Evolutionary conservation across 257 asterid genomes (phyloP).

Genomic region (Nicotiana tabacum): DNA sequence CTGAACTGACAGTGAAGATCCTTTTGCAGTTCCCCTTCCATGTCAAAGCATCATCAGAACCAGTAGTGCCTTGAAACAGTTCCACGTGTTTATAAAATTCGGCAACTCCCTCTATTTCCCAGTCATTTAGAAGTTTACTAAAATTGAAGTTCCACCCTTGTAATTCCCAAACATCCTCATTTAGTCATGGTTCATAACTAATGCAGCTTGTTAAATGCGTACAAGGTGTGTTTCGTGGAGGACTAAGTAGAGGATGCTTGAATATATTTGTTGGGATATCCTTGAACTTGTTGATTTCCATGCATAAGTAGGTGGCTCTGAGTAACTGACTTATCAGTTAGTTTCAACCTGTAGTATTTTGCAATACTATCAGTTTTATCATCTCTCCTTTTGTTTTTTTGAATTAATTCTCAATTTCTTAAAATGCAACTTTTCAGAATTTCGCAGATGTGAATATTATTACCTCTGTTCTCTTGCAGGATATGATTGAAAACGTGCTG

Average conservation of each 20-base stretch:
- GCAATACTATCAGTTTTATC: background rate
- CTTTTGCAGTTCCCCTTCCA: too few relatives aligned
- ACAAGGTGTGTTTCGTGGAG: background rate
- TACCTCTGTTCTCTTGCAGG: constrained; percentile 47
- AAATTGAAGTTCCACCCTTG: too few relatives aligned
- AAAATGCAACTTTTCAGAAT: background rate
- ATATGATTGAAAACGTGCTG: constrained; percentile 94
- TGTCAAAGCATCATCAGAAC: too few relatives aligned
- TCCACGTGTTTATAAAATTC: too few relatives aligned
- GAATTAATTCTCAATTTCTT: background rate
- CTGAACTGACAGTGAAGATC: too few relatives aligned
- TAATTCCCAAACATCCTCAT: background rate
- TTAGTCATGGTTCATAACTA: too few relatives aligned
- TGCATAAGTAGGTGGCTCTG: background rate
- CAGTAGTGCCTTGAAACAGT: too few relatives aligned
- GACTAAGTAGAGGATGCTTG: background rate
- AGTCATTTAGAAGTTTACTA: too few relatives aligned
- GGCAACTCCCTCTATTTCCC: too few relatives aligned
- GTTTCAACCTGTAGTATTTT: background rate
- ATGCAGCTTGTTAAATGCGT: background rate
- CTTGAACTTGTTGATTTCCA: background rate
- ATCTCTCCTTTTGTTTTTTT: background rate
- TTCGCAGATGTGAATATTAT: background rate
- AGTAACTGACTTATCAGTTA: background rate
- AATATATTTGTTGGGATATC: background rate